These are phyloP conservation scores for Candida andamanensis DNA, from an alignment of 805 yeast genomes.

Conservation along the genomic window DNA sequence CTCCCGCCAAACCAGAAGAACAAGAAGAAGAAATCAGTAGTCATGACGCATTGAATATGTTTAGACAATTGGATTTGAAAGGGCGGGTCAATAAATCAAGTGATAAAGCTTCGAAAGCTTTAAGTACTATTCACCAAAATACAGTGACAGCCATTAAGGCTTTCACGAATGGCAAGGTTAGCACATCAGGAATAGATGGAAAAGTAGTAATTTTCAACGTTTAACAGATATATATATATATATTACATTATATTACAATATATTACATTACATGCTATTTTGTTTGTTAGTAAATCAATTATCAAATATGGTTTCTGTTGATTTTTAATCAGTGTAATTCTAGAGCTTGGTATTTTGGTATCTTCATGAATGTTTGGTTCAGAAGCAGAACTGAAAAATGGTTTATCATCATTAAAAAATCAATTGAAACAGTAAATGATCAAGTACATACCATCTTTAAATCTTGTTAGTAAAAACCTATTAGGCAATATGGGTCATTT, in stretches of 20 bases:
- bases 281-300: background rate
- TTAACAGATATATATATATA: too few relatives aligned
- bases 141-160: constrained; percentile 66
- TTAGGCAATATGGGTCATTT: background rate
- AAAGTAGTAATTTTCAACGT: constrained; percentile 68
- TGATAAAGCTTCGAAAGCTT: constrained; percentile 30
- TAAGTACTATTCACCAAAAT: constrained; percentile 85
- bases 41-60: constrained; percentile 84
- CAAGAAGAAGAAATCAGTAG: constrained; percentile 51
- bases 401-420: constrained; percentile 61
- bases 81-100: constrained; percentile 56
- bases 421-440: constrained; percentile 7
- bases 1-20: constrained; percentile 20
- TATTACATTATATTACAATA: too few relatives aligned
- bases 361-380: constrained; percentile 72
- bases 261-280: background rate
- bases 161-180: constrained; percentile 42
- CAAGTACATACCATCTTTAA: constrained; percentile 8
- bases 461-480: constrained; percentile 4
- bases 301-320: too few relatives aligned
- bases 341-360: constrained; percentile 58
- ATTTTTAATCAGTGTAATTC: background rate
- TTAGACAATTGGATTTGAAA: constrained; percentile 90
- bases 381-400: constrained; percentile 94
- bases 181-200: constrained; percentile 85